These are phyloP conservation scores for Tetracladium maxilliforme DNA, from an alignment of 2,329 filamentous ascomycete genomes.

Conservation along the genomic window DNA sequence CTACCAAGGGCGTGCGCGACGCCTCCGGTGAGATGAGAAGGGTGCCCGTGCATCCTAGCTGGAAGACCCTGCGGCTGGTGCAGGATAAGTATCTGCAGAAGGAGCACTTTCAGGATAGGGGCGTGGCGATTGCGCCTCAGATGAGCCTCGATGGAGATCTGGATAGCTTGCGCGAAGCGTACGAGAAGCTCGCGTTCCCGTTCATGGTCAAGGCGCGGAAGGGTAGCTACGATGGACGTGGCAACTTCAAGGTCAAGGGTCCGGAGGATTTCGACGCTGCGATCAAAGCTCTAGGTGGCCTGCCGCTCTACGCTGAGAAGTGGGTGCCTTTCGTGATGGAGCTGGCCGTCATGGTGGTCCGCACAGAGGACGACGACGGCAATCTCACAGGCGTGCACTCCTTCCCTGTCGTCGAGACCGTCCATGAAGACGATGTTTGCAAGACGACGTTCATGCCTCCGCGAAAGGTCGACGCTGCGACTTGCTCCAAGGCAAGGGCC, in stretches of 20 bases:
- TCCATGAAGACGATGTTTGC: conserved; percentile 93
- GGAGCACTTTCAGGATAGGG: conserved; percentile 53
- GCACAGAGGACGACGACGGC: conserved; percentile 56
- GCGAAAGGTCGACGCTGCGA: conserved; percentile 45
- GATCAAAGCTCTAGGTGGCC: conserved; percentile 49
- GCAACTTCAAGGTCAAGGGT: conserved; percentile 51
- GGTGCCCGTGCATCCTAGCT: conserved; percentile 62
- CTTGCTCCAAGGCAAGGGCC: conserved; percentile 53
- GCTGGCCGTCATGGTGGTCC: conserved; percentile 86
- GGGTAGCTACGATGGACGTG: conserved; percentile 83
- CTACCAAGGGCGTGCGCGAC: conserved; percentile 41
- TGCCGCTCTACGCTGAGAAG: conserved; percentile 77
- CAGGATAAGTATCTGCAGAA: conserved; percentile 94
- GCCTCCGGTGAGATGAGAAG: conserved; percentile 23
- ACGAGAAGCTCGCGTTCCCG: conserved; percentile 57
- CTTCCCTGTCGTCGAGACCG: conserved; percentile 84
- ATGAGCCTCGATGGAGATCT: conserved; percentile 33
- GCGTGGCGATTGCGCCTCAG: conserved; percentile 59
- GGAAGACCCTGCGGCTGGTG: conserved; percentile 74
- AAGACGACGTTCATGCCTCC: conserved; percentile 83
- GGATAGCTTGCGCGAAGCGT: conserved; percentile 48
- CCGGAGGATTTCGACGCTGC: conserved; percentile 49
- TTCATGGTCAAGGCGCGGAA: conserved; percentile 88
- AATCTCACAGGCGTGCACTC: conserved; percentile 39
- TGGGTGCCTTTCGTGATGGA: conserved; percentile 79